Percentiles rank a stretch among this genome's conserved stretches.
phyloP scores from a whole-genome alignment of 164 flowering plant species.

The Sedum album region DNA sequence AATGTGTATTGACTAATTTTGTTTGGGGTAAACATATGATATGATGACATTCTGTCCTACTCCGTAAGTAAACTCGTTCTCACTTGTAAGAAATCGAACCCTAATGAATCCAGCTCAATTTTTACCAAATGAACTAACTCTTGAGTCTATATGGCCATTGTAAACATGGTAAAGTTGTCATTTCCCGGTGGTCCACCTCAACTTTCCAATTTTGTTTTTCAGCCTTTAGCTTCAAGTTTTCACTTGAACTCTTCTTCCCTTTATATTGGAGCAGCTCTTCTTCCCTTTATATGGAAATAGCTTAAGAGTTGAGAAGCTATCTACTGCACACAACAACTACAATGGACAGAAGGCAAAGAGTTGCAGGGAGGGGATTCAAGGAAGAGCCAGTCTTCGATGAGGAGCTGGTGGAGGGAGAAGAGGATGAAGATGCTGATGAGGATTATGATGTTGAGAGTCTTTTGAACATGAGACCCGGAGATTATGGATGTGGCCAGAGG shows the following conservation, averaged over 20 bases:
- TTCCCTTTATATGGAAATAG: neutral
- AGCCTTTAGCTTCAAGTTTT: neutral
- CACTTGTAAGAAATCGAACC: too few relatives aligned
- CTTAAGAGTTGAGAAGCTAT: neutral
- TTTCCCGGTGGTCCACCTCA: neutral
- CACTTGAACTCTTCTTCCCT: neutral
- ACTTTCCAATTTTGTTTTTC: neutral
- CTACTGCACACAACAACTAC: neutral
- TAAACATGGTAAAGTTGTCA: neutral
- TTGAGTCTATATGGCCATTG: constrained; percentile 4
- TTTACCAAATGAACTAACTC: too few relatives aligned
- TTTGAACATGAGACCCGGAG: constrained; percentile 26
- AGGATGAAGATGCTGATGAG: constrained; percentile 34
- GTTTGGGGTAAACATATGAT: too few relatives aligned
- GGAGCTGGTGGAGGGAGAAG: constrained; percentile 14
- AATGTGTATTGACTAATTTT: too few relatives aligned
- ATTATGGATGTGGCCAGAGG: constrained; percentile 24
- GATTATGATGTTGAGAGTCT: constrained; percentile 15
- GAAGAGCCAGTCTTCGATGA: constrained; percentile 18
- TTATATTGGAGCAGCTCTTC: neutral
- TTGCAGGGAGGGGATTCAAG: constrained; percentile 26
- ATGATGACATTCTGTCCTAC: too few relatives aligned
- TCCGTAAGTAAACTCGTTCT: too few relatives aligned
- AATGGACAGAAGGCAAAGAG: constrained; percentile 24
- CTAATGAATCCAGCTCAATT: too few relatives aligned